Conservation (phyloP, 345 rosid genomes). For the Gossypium stocksii region DNA sequence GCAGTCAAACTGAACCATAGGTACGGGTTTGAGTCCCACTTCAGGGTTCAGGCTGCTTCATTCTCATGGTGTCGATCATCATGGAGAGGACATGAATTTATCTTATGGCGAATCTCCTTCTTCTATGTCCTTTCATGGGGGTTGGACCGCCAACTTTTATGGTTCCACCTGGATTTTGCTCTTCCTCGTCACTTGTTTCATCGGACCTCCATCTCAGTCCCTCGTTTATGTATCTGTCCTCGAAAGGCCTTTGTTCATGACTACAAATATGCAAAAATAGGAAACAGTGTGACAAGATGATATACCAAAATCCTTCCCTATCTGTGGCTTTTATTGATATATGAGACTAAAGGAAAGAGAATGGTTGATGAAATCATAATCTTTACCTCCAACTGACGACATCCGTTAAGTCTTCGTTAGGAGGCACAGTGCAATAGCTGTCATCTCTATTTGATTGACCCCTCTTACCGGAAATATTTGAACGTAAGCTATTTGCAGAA, state of each 20-base stretch:
- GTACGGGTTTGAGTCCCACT: background rate
- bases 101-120: slow-evolving; percentile 62
- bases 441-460: slow-evolving; percentile 38
- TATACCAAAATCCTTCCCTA: background rate
- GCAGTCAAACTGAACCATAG: background rate
- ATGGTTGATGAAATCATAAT: slow-evolving; percentile 3
- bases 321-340: background rate
- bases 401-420: slow-evolving; percentile 50
- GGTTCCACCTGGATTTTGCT: slow-evolving; percentile 30
- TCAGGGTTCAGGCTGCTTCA: background rate
- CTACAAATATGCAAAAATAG: slow-evolving; percentile 19
- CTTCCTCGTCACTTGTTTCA: slow-evolving; percentile 84
- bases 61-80: too few species aligned
- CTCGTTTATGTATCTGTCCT: slow-evolving; percentile 32
- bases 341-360: background rate
- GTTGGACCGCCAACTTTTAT: slow-evolving; percentile 26
- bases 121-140: slow-evolving; percentile 41
- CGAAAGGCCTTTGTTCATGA: slow-evolving; percentile 34
- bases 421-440: slow-evolving; percentile 23
- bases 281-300: background rate
- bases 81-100: slow-evolving; percentile 16
- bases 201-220: slow-evolving; percentile 86
- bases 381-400: slow-evolving; percentile 44
- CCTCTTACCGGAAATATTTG: slow-evolving; percentile 37
- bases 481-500: slow-evolving; percentile 28